Base-by-base conservation (phyloP, 106 monocot species). In the Allium cepa region DNA sequence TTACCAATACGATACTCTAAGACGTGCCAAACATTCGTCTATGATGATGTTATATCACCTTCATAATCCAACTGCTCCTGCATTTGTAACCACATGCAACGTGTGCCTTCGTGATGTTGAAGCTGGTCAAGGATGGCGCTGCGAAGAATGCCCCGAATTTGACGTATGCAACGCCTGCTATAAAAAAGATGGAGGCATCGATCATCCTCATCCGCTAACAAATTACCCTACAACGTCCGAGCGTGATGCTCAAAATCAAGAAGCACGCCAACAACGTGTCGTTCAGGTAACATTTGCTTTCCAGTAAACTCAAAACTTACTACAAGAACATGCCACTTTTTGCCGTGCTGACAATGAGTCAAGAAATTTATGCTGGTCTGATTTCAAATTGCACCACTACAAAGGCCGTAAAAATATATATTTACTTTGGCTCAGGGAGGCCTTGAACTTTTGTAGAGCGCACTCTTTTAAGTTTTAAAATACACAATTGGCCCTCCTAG, bases 31-130 rank as follows among this genome's bases (percentile, higher is more conserved):
- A 76, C 95, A 95, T 83, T 95, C 95, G 5, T 91, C 95, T 14
- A 95, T 95, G 85, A 95, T 95, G 95, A 88, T 95, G 46, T 69
- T 95, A 5, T 95, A 95, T 71, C 95, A 95, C 81, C 91, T 95
- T 47, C 95, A 95, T 69, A 95, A 95, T 78, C 95, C 95, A 53
- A 95, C 95, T 60, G 95, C 91, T 14, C 95, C 95, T 46, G 95
- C 95, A 55, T 95, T 95, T 71, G 95, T 95, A 8, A 91, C 88
- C 49, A 88, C 88, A 53, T 95, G 95, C 79, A 88, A 85, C 66
- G 78, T 81, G 13, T 95, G 95, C 79, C 68, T 75, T 69, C 88
- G 76, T 66, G 95, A 95, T 49, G 86, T 95, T 59, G 95, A 95
- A 80, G 71, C 91, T 72, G 95, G 95, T 48, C 91, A 95, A 69